Evolutionary conservation across 352 stramenopile genomes (phyloP).

Genomic region (Globisporangium camurandrum): DNA sequence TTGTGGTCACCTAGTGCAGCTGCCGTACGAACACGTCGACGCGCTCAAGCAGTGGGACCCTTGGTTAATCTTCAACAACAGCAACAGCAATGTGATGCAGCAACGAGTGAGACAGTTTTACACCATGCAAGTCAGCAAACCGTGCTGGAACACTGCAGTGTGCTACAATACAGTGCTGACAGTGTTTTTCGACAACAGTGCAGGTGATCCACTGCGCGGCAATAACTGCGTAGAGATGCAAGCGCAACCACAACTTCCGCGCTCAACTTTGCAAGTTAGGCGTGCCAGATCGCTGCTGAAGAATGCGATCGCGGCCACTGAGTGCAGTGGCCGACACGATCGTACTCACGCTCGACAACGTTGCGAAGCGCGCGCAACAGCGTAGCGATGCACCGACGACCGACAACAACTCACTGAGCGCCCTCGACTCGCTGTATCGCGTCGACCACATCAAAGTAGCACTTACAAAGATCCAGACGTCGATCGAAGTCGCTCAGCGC

Average conservation of each 20-base stretch:
- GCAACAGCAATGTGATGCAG: background rate
- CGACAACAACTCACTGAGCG: slow-evolving; percentile 27
- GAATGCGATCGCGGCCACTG: slow-evolving; percentile 55
- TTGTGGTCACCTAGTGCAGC: slow-evolving; percentile 36
- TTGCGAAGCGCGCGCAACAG: slow-evolving; percentile 17
- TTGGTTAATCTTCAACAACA: slow-evolving; percentile 18
- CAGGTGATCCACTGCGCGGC: slow-evolving; percentile 24
- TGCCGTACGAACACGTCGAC: slow-evolving; percentile 28
- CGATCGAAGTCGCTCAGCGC: slow-evolving; percentile 54
- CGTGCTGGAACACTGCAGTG: slow-evolving; percentile 49
- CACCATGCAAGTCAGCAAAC: slow-evolving; percentile 25
- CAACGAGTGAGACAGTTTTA: slow-evolving; percentile 25
- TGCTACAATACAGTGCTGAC: slow-evolving; percentile 30
- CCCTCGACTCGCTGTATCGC: slow-evolving; percentile 46
- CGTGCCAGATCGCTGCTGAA: slow-evolving; percentile 54
- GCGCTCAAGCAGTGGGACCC: slow-evolving; percentile 37
- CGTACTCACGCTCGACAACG: slow-evolving; percentile 29
- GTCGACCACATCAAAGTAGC: slow-evolving; percentile 56
- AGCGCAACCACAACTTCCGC: slow-evolving; percentile 23
- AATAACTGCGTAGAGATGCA: slow-evolving; percentile 35
- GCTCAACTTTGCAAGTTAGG: slow-evolving; percentile 44
- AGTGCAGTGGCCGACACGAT: too few species aligned
- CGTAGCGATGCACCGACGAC: background rate
- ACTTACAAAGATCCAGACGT: slow-evolving; percentile 41
- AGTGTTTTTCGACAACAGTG: slow-evolving; percentile 11